Base-by-base conservation (phyloP, 441 rosid species). In the Gossypium schwendimanii region DNA sequence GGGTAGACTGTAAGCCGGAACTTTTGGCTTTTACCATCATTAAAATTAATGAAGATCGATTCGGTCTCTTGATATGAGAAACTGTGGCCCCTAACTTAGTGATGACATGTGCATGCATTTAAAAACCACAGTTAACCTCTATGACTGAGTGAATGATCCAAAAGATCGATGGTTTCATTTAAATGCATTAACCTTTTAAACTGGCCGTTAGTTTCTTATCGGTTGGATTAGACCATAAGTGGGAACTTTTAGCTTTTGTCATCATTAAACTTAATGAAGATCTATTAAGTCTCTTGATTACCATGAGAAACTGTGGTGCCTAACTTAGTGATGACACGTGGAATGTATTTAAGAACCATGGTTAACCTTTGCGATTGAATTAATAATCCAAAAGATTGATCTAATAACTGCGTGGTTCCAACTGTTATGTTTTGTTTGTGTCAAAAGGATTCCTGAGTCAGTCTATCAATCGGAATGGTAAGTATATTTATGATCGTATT, bases 41-140 rank as follows among this genome's bases (percentile, higher is more conserved):
- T 58, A 28, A 41, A 59, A 14, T 24, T 68, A 55, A 24, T 71
- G 14, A 23, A 58, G 57, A 57, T 59, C 36, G 6, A 8, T 8
- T 21, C 2, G 53, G 39, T 36, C n/a, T 17, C 9, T 59, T 71
- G 24, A 59, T 39, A 58, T 26, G 71, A 15, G 60, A 67, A 24
- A 18, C 21, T 47, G 41, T 67, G 71, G 68, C 64, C 73, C n/a
- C 31, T 49, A 33, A 41, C 76, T 72, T 75, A 20, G 17, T 62
- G n/a, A 47, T n/a, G n/a, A 15, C 41, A 49, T 36, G 33, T 66
- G 74, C 65, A n/a, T 58, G 52, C 39, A 17, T 36, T 39, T 54
- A 49, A 17, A 54, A n/a, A 45, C 44, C 36, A 66, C 54, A 63
- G 47, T 76, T 66, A n/a, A 61, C 65, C 57, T 73, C 33, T 17